A percentile compares a stretch with the other conserved stretches of the same genome.
phyloP scores from a whole-genome alignment of 2,329 filamentous ascomycete species.

The Pseudogymnoascus sp. region DNA sequence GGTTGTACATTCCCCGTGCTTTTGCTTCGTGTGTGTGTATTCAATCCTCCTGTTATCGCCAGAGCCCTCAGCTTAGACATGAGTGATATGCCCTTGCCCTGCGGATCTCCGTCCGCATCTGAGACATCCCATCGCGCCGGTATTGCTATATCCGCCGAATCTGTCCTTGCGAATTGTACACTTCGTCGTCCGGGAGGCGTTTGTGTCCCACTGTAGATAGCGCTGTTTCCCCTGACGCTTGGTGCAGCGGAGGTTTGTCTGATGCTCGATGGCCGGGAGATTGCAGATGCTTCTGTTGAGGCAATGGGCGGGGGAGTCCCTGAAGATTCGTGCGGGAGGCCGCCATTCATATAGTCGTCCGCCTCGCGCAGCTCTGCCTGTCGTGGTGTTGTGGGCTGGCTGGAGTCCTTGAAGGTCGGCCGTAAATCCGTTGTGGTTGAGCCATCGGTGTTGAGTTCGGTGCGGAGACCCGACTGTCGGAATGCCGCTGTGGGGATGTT shows the following conservation, averaged over 20 bases:
- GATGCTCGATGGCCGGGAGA: slow-evolving; percentile 4
- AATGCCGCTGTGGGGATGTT: slow-evolving; percentile 24
- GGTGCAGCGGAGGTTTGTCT: slow-evolving; percentile 4
- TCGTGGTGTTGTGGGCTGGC: slow-evolving; percentile 14
- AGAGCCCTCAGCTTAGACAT: slow-evolving; percentile 76
- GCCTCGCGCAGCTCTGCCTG: slow-evolving; percentile 21
- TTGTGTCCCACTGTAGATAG: slow-evolving; percentile 16
- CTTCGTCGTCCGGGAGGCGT: slow-evolving; percentile 48
- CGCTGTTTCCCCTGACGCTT: slow-evolving; percentile 1
- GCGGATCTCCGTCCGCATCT: slow-evolving; percentile 43
- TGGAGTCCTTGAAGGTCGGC: slow-evolving; percentile 15
- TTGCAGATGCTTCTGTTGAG: background rate
- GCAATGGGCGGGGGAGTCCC: background rate
- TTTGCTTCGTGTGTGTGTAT: slow-evolving; percentile 39
- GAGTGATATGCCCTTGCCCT: slow-evolving; percentile 59
- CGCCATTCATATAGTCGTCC: slow-evolving; percentile 30
- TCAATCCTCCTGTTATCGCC: slow-evolving; percentile 44
- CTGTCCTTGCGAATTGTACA: slow-evolving; percentile 65
- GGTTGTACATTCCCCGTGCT: slow-evolving; percentile 27
- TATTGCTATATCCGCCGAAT: slow-evolving; percentile 37
- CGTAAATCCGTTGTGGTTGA: slow-evolving; percentile 13
- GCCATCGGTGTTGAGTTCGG: slow-evolving; percentile 23
- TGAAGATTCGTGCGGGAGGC: slow-evolving; percentile 23
- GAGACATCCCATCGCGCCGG: slow-evolving; percentile 60
- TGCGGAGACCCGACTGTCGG: slow-evolving; percentile 25